phyloP scores from a whole-genome alignment of 768 basidiomycete species.

The Boletus tylopilopsis region DNA sequence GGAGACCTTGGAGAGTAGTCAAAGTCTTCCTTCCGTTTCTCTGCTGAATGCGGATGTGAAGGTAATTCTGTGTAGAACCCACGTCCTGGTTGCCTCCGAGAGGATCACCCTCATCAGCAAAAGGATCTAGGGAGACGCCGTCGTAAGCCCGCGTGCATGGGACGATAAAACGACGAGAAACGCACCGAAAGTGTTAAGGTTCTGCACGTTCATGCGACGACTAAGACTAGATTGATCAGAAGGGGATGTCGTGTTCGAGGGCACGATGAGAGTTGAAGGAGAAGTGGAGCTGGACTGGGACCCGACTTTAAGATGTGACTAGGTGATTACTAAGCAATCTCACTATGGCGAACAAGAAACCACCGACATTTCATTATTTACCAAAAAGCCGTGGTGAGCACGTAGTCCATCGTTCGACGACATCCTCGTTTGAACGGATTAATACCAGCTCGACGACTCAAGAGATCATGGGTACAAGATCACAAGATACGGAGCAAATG shows the following conservation, averaged over 20 bases:
- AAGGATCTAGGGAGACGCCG: conserved; percentile 65
- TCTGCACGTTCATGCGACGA: conserved; percentile 94
- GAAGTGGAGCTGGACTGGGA: conserved; percentile 8
- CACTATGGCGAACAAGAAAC: conserved; percentile 39
- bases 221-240: conserved; percentile 39
- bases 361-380: conserved; percentile 68
- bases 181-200: conserved; percentile 76
- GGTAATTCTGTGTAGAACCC: conserved; percentile 77
- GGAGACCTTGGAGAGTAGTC: conserved; percentile 95
- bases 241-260: conserved; percentile 45
- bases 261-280: conserved; percentile 28
- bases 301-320: conserved; percentile 20
- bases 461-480: conserved; percentile 74
- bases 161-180: conserved; percentile 14
- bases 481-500: conserved; percentile 77
- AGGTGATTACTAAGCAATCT: conserved; percentile 25
- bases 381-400: conserved; percentile 58
- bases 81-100: conserved; percentile 72
- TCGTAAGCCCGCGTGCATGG: conserved; percentile 7
- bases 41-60: conserved; percentile 98
- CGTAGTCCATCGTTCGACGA: not conserved
- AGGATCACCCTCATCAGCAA: conserved; percentile 90
- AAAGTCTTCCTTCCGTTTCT: conserved; percentile 98
- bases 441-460: conserved; percentile 69
- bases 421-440: conserved; percentile 2